Evolutionary conservation across 176 grass and related monocot genomes (phyloP).

Genomic region (Juncus effusus): DNA sequence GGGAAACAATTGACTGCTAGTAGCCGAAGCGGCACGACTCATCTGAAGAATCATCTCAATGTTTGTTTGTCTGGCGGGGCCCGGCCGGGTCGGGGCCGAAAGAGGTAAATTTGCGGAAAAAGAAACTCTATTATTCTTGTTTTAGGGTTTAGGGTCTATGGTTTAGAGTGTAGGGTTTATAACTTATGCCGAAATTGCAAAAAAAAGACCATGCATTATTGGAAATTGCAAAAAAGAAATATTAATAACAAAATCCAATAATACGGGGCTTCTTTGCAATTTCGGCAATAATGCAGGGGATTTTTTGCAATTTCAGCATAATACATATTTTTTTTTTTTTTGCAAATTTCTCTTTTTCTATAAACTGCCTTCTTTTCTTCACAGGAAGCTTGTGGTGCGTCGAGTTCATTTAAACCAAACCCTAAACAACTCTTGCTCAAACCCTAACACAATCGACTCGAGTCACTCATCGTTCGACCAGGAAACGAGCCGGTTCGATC

Average conservation of each 20-base stretch:
- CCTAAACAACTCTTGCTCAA: conserved; percentile 22
- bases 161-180: too few relatives aligned
- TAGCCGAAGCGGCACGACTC: conserved; percentile 89
- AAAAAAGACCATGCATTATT: too few relatives aligned
- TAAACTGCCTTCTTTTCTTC: not conserved
- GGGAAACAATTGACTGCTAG: conserved; percentile 98
- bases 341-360: too few relatives aligned
- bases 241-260: too few relatives aligned
- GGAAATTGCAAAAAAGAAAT: too few relatives aligned
- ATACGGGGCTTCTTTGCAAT: too few relatives aligned
- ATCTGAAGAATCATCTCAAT: conserved; percentile 81
- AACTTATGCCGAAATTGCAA: too few relatives aligned
- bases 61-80: conserved; percentile 64
- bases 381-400: conserved; percentile 74
- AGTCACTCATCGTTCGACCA: conserved; percentile 67
- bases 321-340: too few relatives aligned
- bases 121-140: too few relatives aligned
- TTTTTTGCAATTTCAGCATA: too few relatives aligned
- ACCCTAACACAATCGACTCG: conserved; percentile 34
- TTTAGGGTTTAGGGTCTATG: too few relatives aligned
- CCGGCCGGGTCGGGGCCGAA: conserved; percentile 35
- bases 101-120: conserved; percentile 14
- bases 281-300: too few relatives aligned
- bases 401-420: conserved; percentile 47
- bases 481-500: conserved; percentile 73